These are phyloP conservation scores for Pleurozium schreberi DNA, from an alignment of 225 moss, liverwort and hornwort genomes.

Conservation along the genomic window DNA sequence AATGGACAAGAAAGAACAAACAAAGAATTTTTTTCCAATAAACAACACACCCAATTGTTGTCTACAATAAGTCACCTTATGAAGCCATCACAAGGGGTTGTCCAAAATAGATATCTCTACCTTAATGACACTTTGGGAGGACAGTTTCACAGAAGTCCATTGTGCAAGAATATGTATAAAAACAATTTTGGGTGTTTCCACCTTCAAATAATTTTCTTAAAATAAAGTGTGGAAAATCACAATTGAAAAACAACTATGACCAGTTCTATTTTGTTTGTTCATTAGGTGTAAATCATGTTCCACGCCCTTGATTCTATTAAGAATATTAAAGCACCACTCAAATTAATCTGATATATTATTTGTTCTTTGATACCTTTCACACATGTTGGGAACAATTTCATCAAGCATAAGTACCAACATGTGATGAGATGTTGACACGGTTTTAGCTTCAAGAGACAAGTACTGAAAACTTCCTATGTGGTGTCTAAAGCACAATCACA, in stretches of 20 bases:
- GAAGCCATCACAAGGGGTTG: too few relatives aligned
- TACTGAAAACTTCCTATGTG: background rate
- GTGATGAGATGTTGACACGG: background rate
- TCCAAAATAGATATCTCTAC: too few relatives aligned
- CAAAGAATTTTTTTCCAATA: too few relatives aligned
- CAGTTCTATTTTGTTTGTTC: background rate
- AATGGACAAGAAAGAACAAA: too few relatives aligned
- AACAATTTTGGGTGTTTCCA: too few relatives aligned
- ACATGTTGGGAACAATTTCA: too few relatives aligned
- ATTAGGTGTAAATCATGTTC: too few relatives aligned
- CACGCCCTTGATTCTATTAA: background rate
- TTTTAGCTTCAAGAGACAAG: background rate
- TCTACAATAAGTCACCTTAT: too few relatives aligned
- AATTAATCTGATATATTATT: background rate
- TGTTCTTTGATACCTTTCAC: background rate
- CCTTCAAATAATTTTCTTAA: background rate
- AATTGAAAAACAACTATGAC: background rate
- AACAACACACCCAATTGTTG: too few relatives aligned
- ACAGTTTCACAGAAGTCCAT: too few relatives aligned
- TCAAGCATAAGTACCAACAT: background rate
- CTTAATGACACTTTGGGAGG: too few relatives aligned
- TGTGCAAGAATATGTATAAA: too few relatives aligned
- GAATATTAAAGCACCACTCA: background rate
- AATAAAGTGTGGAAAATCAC: background rate
- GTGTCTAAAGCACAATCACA: background rate